Evolutionary conservation across 2,329 filamentous ascomycete genomes (phyloP).

Genomic region (Ophiostoma sp.): DNA sequence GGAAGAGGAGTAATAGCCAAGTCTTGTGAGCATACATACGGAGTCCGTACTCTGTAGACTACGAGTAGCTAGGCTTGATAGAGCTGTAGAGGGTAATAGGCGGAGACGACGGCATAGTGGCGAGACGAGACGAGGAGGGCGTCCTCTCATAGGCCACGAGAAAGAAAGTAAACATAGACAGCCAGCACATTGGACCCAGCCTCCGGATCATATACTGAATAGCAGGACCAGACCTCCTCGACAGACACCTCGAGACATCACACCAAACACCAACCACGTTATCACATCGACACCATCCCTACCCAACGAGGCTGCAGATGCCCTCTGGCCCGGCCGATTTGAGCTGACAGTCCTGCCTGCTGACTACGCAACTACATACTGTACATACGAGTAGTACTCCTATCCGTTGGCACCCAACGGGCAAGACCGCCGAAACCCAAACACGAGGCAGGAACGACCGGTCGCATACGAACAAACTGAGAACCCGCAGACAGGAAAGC

Average conservation of each 20-base stretch:
- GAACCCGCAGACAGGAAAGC: background rate
- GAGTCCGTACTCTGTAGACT: too few species aligned
- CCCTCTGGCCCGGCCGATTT: constrained; percentile 15
- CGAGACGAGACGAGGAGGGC: background rate
- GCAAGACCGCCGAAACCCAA: background rate
- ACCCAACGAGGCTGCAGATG: constrained; percentile 21
- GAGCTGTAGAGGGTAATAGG: background rate
- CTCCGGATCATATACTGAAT: background rate
- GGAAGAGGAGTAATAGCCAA: constrained; percentile 1
- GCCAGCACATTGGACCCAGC: background rate
- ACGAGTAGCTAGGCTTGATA: background rate
- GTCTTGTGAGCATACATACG: too few species aligned
- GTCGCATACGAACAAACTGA: background rate
- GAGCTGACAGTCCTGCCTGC: background rate
- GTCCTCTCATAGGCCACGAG: background rate
- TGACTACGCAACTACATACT: background rate
- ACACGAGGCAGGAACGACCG: background rate
- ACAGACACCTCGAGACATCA: background rate
- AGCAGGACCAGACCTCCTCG: too few species aligned
- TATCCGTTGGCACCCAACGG: background rate
- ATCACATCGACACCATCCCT: background rate
- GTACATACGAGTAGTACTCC: background rate
- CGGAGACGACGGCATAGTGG: background rate
- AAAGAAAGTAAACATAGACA: background rate
- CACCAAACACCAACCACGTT: background rate